Percentiles rank a stretch among this genome's conserved stretches.
Conservation (phyloP, 2,329 filamentous ascomycete species). For the Dactylellina cionopaga region DNA sequence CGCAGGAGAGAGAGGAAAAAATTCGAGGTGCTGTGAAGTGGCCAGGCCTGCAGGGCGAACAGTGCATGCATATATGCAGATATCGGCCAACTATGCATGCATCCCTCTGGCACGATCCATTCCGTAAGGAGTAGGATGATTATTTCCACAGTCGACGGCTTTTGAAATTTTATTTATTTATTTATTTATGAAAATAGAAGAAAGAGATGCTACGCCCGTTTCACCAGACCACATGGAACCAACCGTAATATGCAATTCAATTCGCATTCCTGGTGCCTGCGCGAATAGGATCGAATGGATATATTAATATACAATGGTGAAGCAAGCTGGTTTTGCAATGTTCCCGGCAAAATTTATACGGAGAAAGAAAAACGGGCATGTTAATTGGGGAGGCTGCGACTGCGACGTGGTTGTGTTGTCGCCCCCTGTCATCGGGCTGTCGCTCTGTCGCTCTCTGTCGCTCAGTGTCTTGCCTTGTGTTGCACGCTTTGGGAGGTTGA, state of each 20-base stretch:
- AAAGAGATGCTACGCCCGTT: neutral
- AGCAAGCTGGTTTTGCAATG: neutral
- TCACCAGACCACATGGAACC: conserved; percentile 2
- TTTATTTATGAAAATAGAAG: conserved; percentile 2
- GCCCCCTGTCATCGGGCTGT: neutral
- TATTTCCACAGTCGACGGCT: conserved; percentile 5
- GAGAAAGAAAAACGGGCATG: neutral
- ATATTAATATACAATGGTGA: neutral
- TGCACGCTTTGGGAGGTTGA: neutral
- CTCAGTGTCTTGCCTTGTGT: conserved; percentile 22
- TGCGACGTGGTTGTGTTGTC: conserved; percentile 19
- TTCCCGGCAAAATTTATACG: neutral
- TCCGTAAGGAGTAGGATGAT: conserved; percentile 19
- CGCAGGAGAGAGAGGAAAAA: conserved; percentile 12
- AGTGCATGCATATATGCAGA: conserved; percentile 33
- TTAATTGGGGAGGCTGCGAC: conserved; percentile 42
- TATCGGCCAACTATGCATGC: conserved; percentile 49
- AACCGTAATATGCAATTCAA: conserved; percentile 3
- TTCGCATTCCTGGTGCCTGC: neutral
- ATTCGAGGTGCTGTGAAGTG: neutral
- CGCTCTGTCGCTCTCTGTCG: neutral
- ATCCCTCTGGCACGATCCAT: conserved; percentile 9
- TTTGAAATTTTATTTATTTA: too few species aligned
- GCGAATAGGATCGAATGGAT: neutral
- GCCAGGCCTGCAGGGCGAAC: conserved; percentile 30